Evolutionary conservation across 306 rosid species (phyloP), one percentile per base, ranked within the genome.

Genomic region (Lathyrus aphaca): DNA sequence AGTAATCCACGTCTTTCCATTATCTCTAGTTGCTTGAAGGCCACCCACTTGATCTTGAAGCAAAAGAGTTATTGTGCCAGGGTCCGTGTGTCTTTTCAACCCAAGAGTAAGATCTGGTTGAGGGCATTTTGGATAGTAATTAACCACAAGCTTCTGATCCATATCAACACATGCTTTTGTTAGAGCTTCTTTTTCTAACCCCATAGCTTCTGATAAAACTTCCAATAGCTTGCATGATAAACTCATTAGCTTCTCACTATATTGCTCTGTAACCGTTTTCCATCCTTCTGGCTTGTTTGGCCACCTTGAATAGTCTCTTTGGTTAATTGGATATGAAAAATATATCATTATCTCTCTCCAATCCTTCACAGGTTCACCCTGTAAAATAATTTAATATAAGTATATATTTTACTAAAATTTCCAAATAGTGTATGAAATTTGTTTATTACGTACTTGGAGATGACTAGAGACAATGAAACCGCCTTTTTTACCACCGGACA

Each of bases 381-480:
- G 5, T 61, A 40, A 40, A 48, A 15, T 5, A 32, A 32, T 32
- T 32, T 32, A 8, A 32, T 5, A 32, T 32, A 5, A 32, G 37
- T 5, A 32, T 32, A 32, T 32, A 32, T 32, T 32, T 32, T 6
- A 32, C n/a, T 32, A 32, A 32, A 5, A 32, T 2, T 32, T 8
- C 1, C 6, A 32, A 32, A 32, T 5, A 32, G 8, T 32, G 8
- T 32, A 32, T 32, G 6, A 32, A 5, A 5, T 32, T 6, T 32
- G 37, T 32, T 32, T 32, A 32, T 32, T 32, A 32, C 35, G 35
- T 77, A 92, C 98, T 71, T 92, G 87, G 9, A 93, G 87, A 49
- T 93, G 98, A 78, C 98, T 93, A 11, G 98, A 93, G 77, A 93
- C 97, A 4, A 83, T 83, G 82, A 93, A 93, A 0, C 98, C 98